These are phyloP conservation scores for Tolypocladium nubicola DNA, from an alignment of 2,329 filamentous ascomycete genomes.

Conservation along the genomic window DNA sequence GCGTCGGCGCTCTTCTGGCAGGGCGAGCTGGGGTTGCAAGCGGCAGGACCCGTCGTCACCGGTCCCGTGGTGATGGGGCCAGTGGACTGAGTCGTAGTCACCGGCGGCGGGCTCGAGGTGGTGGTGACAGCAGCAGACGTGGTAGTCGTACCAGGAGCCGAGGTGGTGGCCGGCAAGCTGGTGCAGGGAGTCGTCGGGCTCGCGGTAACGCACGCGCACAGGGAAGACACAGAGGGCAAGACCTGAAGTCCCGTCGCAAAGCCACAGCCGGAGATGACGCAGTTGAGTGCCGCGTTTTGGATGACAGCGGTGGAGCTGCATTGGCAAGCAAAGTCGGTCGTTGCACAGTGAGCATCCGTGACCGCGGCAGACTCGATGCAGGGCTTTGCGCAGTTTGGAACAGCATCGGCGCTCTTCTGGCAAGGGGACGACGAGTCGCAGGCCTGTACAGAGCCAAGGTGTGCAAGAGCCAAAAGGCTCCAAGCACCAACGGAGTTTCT, in stretches of 20 bases:
- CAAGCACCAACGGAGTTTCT: conserved; percentile 2
- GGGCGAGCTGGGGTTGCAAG: conserved; percentile 2
- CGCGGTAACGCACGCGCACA: conserved; percentile 14
- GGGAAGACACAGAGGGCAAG: conserved; percentile 7
- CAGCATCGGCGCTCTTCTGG: conserved; percentile 12
- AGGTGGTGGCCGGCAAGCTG: not conserved
- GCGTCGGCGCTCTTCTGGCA: conserved; percentile 14
- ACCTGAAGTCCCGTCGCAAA: conserved; percentile 6
- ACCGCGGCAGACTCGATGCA: conserved; percentile 16
- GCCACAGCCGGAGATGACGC: conserved; percentile 12
- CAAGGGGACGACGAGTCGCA: conserved; percentile 13
- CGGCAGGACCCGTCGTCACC: not conserved
- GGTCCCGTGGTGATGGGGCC: not conserved
- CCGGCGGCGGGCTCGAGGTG: not conserved
- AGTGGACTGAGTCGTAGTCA: not conserved
- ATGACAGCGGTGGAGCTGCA: conserved; percentile 12
- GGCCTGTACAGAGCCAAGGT: conserved; percentile 6
- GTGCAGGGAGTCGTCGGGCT: conserved; percentile 12
- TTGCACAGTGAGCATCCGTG: conserved; percentile 9
- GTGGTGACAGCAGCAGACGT: not conserved
- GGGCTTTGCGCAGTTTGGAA: conserved; percentile 11
- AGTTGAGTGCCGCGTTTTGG: conserved; percentile 9
- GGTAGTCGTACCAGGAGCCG: not conserved
- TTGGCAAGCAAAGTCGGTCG: conserved; percentile 13
- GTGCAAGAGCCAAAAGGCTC: conserved; percentile 10